Percentiles rank a stretch among this genome's conserved stretches.
These are phyloP conservation scores for Cyberlindnera veronae DNA, from an alignment of 805 yeast species.

Conservation along the genomic window DNA sequence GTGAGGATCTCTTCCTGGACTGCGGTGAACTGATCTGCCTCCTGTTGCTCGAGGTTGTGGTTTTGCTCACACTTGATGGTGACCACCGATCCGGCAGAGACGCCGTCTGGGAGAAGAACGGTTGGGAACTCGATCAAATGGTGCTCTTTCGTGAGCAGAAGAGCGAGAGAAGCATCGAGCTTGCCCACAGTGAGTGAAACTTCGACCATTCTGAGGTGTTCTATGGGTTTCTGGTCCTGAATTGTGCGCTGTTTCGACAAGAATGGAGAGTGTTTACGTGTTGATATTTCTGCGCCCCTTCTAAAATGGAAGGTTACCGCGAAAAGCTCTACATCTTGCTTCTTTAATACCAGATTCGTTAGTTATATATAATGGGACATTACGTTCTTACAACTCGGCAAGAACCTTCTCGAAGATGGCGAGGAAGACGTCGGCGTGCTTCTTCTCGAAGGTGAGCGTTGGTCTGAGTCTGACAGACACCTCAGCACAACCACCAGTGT, in stretches of 20 bases:
- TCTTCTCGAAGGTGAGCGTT: constrained; percentile 69
- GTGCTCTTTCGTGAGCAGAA: constrained; percentile 85
- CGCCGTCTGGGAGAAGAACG: constrained; percentile 82
- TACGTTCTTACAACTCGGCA: constrained; percentile 18
- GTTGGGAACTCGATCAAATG: constrained; percentile 97
- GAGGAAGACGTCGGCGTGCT: constrained; percentile 70
- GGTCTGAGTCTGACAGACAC: constrained; percentile 80
- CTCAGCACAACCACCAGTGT: constrained; percentile 84
- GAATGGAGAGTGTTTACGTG: no score
- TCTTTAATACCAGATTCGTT: no score
- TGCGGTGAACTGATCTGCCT: constrained; percentile 51
- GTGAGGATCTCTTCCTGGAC: constrained; percentile 72
- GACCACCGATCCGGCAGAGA: constrained; percentile 88
- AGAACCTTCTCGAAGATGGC: constrained; percentile 37
- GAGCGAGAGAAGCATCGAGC: constrained; percentile 90
- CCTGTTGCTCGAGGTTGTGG: constrained; percentile 56
- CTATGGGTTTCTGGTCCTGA: no score
- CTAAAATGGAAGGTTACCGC: no score
- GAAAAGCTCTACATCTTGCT: no score
- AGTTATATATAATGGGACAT: background rate
- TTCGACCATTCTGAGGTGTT: constrained; percentile 87
- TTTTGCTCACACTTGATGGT: constrained; percentile 83
- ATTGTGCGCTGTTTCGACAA: no score
- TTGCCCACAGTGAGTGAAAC: constrained; percentile 94
- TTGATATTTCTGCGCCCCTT: no score